Evolutionary conservation across 2,329 filamentous ascomycete genomes (phyloP), one percentile per base, ranked within the genome.

Genomic region (Fusarium sp.): DNA sequence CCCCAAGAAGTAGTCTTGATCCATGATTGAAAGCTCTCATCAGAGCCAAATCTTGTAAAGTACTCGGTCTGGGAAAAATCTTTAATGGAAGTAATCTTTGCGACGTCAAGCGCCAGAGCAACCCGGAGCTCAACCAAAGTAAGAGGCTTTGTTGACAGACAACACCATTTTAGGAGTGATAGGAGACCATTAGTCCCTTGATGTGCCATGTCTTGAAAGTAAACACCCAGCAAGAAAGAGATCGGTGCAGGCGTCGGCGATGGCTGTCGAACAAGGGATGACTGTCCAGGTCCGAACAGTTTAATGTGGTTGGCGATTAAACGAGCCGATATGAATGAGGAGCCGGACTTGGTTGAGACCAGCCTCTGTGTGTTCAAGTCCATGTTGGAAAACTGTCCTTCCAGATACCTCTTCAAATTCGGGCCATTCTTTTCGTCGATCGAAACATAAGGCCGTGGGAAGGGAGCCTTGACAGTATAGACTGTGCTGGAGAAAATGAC

Each of bases 1-100:
- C 60, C 60, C 60, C 60, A 42, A 20, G 55, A 60, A 13, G 37
- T 60, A 5, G 37, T 35, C 37, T 62, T 50, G 5, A 62, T 60
- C 60, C 55, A 62, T 5, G 42, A 50, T n/a, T 50, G 55, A 15
- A 62, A 50, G 8, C n/a, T 62, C 30, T 49, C 59, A 3, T 50
- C 55, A 7, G 55, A 50, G 13, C 18, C 20, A n/a, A 42, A 50
- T 50, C 54, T 42, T 10, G 37, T 35, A 8, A 62, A 49, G 7
- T 26, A 33, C 8, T 50, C 60, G 10, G 23, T 18, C 1, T 49
- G 15, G 13, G 37, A 42, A 12, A 62, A 37, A 9, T 44, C 37
- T 8, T 42, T 50, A 7, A 23, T 13, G 15, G 18, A 42, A 23
- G 20, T 23, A 17, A 20, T 10, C 8, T 62, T 41, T 5, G 37